Percentiles rank a stretch among this genome's conserved stretches.
phyloP scores from a whole-genome alignment of 1,139 yeast species.

The Magnusiomyces ingens region DNA sequence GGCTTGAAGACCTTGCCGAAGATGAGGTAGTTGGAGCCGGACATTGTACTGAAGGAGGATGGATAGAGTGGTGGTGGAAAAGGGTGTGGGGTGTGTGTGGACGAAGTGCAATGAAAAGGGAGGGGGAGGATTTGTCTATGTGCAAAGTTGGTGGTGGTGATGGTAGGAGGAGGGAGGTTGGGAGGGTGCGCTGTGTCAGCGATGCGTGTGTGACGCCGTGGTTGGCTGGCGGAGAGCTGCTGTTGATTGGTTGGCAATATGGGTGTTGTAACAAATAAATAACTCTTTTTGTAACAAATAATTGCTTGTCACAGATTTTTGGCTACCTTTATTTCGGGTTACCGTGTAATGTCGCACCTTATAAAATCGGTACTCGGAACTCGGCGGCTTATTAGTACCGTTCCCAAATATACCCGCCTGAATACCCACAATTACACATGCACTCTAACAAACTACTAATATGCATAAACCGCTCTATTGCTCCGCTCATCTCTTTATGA shows the following conservation, averaged over 20 bases:
- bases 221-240: constrained; percentile 1
- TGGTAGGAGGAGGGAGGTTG: neutral
- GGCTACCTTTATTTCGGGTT: too few relatives aligned
- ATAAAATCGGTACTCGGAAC: too few relatives aligned
- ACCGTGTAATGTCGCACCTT: too few relatives aligned
- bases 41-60: constrained; percentile 42
- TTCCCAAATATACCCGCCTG: too few relatives aligned
- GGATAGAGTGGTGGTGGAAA: neutral
- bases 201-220: constrained; percentile 1
- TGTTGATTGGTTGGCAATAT: constrained; percentile 1
- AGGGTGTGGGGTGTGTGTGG: neutral
- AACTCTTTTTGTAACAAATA: too few relatives aligned
- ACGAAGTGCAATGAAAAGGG: constrained; percentile 1
- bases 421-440: too few relatives aligned
- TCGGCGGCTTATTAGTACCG: too few relatives aligned
- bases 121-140: neutral
- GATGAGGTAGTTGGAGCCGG: constrained; percentile 63
- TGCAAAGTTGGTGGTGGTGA: neutral
- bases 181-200: neutral
- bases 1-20: constrained; percentile 72
- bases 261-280: too few relatives aligned
- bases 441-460: too few relatives aligned
- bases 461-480: too few relatives aligned
- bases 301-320: too few relatives aligned
- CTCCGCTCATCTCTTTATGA: neutral